Evolutionary conservation across 164 flowering plant genomes (phyloP).

Genomic region (Vitis rupestris): DNA sequence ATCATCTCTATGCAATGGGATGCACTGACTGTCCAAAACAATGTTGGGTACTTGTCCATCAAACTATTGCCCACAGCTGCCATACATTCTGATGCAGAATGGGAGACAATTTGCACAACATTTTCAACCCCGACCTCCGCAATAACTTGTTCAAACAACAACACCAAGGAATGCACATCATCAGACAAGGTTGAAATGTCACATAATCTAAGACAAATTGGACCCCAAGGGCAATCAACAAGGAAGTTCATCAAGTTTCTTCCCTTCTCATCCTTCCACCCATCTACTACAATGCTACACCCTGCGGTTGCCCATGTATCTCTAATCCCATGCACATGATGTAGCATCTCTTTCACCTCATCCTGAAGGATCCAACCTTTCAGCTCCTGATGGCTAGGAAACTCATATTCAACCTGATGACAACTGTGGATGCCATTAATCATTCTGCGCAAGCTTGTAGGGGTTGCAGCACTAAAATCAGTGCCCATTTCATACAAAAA

Average conservation of each 20-base stretch:
- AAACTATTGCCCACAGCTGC: constrained; percentile 43
- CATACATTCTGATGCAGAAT: constrained; percentile 33
- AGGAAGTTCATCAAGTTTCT: constrained; percentile 41
- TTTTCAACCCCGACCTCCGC: constrained; percentile 56
- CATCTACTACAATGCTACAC: constrained; percentile 73
- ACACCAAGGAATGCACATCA: constrained; percentile 33
- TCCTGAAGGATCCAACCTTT: constrained; percentile 49
- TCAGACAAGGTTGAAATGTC: constrained; percentile 38
- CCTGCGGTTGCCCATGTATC: constrained; percentile 68
- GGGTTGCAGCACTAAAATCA: constrained; percentile 35
- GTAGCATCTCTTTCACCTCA: constrained; percentile 35
- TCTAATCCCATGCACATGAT: constrained; percentile 35
- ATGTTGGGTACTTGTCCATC: constrained; percentile 23
- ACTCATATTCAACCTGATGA: constrained; percentile 14
- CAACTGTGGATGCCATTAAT: constrained; percentile 21
- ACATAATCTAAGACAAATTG: constrained; percentile 47
- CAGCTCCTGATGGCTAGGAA: constrained; percentile 47
- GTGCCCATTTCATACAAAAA: constrained; percentile 54
- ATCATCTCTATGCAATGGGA: constrained; percentile 59
- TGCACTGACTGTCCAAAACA: constrained; percentile 62
- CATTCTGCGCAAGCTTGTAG: constrained; percentile 46
- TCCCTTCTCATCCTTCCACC: constrained; percentile 54
- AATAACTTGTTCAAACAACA: constrained; percentile 40
- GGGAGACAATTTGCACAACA: constrained; percentile 58
- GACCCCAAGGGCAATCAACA: constrained; percentile 54